phyloP scores from a whole-genome alignment of 2,329 filamentous ascomycete species.

The Nannizzia gypsea region DNA sequence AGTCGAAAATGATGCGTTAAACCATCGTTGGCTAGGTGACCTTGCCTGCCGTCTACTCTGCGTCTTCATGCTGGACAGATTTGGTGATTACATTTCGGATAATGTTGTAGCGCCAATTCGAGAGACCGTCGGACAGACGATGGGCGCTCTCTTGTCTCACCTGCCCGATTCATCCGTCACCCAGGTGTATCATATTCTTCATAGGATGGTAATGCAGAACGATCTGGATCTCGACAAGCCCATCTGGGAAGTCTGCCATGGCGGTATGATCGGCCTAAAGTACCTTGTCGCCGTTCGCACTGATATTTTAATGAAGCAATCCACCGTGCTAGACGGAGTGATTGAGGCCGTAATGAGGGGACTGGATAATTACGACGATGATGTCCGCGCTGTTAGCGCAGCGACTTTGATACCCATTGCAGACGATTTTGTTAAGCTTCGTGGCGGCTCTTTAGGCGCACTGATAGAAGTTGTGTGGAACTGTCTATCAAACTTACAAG shows the following conservation, averaged over 20 bases:
- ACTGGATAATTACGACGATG: constrained; percentile 78
- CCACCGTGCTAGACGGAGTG: constrained; percentile 81
- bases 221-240: constrained; percentile 62
- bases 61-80: constrained; percentile 93
- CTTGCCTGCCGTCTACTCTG: constrained; percentile 89
- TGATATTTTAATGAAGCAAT: constrained; percentile 74
- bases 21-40: constrained; percentile 82
- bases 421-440: constrained; percentile 80
- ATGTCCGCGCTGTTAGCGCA: constrained; percentile 91
- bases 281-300: constrained; percentile 94
- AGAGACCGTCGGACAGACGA: constrained; percentile 86
- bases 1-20: constrained; percentile 64
- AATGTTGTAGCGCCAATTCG: constrained; percentile 93
- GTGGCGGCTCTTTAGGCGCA: constrained; percentile 62
- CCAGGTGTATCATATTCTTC: constrained; percentile 70
- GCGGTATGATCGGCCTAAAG: constrained; percentile 90
- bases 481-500: constrained; percentile 88
- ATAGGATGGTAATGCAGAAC: constrained; percentile 83
- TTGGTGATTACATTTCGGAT: constrained; percentile 95
- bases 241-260: constrained; percentile 91
- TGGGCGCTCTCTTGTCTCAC: constrained; percentile 80
- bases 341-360: constrained; percentile 91
- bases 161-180: constrained; percentile 68
- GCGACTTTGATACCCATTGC: constrained; percentile 96
- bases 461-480: constrained; percentile 96